Evolutionary conservation across 1,139 yeast genomes (phyloP).

Genomic region (Hansenula anomala): DNA sequence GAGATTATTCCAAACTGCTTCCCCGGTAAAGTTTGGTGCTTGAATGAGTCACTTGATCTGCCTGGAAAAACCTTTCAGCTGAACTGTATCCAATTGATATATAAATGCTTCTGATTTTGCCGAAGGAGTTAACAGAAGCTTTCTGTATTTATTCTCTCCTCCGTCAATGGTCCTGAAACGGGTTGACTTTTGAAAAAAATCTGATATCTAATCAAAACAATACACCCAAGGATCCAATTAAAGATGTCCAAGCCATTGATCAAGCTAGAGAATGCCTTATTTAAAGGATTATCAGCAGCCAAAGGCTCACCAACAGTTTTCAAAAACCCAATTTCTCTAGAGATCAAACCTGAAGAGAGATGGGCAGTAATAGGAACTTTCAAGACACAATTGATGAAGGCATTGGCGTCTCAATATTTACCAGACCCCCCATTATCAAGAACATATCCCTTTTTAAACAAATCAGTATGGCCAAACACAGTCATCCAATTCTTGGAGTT

Average conservation of each 20-base stretch:
- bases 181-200: no score
- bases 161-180: no score
- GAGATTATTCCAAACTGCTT: no score
- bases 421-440: slow-evolving; percentile 52
- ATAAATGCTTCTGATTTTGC: no score
- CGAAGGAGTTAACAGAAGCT: no score
- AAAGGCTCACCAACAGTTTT: slow-evolving; percentile 13
- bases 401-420: slow-evolving; percentile 41
- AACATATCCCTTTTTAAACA: slow-evolving; percentile 47
- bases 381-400: slow-evolving; percentile 38
- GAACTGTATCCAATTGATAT: no score
- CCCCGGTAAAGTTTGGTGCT: no score
- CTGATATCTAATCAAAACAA: no score
- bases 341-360: slow-evolving; percentile 29
- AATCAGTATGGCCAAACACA: slow-evolving; percentile 38
- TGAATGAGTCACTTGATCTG: no score
- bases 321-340: slow-evolving; percentile 19
- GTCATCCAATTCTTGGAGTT: slow-evolving; percentile 56
- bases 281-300: slow-evolving; percentile 10
- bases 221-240: no score
- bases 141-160: no score
- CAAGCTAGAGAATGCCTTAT: slow-evolving; percentile 14
- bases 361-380: slow-evolving; percentile 51
- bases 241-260: slow-evolving; percentile 10
- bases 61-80: no score